These are phyloP conservation scores for Metschnikowia amazonensis DNA, from an alignment of 805 yeast genomes.

Conservation along the genomic window DNA sequence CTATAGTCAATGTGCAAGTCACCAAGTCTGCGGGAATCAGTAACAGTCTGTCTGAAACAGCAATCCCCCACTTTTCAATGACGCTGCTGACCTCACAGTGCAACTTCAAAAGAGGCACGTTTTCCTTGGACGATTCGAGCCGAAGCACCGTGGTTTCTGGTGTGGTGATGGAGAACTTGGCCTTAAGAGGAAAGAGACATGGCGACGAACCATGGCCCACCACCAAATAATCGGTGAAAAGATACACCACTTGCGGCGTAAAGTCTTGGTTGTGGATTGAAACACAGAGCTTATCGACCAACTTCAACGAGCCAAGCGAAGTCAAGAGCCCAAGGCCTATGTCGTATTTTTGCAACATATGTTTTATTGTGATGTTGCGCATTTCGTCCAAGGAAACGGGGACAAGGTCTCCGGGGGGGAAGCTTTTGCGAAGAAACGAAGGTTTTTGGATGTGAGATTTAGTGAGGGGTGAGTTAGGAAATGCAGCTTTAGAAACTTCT, in stretches of 20 bases:
- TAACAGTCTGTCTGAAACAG: conserved; percentile 31
- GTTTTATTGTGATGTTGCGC: conserved; percentile 27
- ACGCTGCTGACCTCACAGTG: conserved; percentile 28
- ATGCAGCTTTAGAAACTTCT: neutral
- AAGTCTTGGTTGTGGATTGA: conserved; percentile 15
- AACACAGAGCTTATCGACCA: conserved; percentile 33
- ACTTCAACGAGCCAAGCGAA: conserved; percentile 32
- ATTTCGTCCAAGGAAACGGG: conserved; percentile 16
- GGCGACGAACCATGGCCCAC: conserved; percentile 20
- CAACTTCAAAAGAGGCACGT: conserved; percentile 20
- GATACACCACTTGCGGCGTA: conserved; percentile 22
- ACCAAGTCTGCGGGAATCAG: conserved; percentile 33
- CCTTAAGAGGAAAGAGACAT: conserved; percentile 12
- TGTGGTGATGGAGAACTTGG: conserved; percentile 15
- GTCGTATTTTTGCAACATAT: conserved; percentile 24
- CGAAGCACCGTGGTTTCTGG: conserved; percentile 26
- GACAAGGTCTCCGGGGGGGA: neutral
- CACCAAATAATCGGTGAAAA: conserved; percentile 33
- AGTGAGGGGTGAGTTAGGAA: neutral
- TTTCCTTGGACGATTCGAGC: conserved; percentile 11
- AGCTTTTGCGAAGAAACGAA: conserved; percentile 2
- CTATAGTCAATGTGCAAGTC: conserved; percentile 18
- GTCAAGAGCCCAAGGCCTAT: conserved; percentile 26
- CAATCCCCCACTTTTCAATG: conserved; percentile 44
- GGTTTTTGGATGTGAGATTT: neutral